Evolutionary conservation across 2,329 filamentous ascomycete genomes (phyloP), one percentile per base, ranked within the genome.

Genomic region (Neurospora sp.): DNA sequence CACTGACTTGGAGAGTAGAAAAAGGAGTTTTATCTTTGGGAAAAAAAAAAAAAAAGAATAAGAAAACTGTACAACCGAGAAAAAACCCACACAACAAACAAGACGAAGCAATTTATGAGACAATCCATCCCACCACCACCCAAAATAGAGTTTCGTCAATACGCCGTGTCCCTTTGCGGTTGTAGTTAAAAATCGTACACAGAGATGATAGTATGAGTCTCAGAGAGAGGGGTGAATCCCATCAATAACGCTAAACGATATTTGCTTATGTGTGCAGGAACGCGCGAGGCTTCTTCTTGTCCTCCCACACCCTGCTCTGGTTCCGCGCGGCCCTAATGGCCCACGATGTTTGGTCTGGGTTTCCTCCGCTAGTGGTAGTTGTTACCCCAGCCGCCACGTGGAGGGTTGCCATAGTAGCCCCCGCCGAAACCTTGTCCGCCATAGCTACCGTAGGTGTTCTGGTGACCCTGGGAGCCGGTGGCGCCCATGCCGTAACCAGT

Each of bases 361-460:
- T 57, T 57, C 52, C 57, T 66, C 52, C 66, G 68, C 68, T 77
- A 78, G 70, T 79, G 76, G 82, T 88, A 88, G 83, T 88, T 88
- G 74, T 82, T 83, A 74, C 86, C 86, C 86, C 86, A 88, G 76
- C 86, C 86, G 52, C 52, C 52, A 73, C 85, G 83, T 72, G 83
- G 82, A 75, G 82, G 81, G 73, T 83, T 79, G 69, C 76, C 81
- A 77, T 86, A 86, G 79, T 84, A 85, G 73, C 79, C 82, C 71
- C 80, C 81, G 72, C 80, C 81, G 68, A 84, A 86, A 66, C 79
- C 77, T 70, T 81, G 80, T 71, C 82, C 82, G 68, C 82, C 83
- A 72, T 87, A 88, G 33, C 82, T 83, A 66, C 83, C 83, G 72
- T 88, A 88, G 75, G 79, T 84, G 78, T 81, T 87, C 72, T 84